These are phyloP conservation scores for Oleoguttula mirabilis DNA, from an alignment of 495 filamentous ascomycete species.

Conservation along the genomic window DNA sequence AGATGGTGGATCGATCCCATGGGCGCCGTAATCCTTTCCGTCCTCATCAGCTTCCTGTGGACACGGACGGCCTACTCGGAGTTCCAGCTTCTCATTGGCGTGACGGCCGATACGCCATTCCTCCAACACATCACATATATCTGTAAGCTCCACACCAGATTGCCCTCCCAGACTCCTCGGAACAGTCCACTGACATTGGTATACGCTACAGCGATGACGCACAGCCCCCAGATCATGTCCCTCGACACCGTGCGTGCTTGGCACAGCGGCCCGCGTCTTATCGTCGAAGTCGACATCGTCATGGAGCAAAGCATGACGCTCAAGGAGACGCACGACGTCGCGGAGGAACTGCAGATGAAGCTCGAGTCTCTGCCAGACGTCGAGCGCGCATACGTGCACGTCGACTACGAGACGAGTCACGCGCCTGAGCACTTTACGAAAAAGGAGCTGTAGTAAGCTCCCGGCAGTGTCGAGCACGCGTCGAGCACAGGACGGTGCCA, in stretches of 20 bases:
- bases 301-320: constrained; percentile 36
- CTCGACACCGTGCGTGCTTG: constrained; percentile 95
- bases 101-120: constrained; percentile 71
- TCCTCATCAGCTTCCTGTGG: constrained; percentile 69
- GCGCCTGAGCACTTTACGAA: constrained; percentile 53
- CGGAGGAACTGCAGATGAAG: constrained; percentile 89
- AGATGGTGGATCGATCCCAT: constrained; percentile 92
- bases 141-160: constrained; percentile 38
- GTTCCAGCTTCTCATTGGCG: constrained; percentile 81
- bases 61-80: constrained; percentile 72
- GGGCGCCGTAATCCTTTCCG: constrained; percentile 74
- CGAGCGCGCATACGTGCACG: constrained; percentile 91
- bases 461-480: too few relatives aligned
- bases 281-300: constrained; percentile 40
- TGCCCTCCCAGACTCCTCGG: not conserved
- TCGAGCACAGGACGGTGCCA: too few relatives aligned
- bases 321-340: constrained; percentile 77
- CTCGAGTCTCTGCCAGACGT: constrained; percentile 85
- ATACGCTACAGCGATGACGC: constrained; percentile 55
- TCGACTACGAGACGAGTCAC: constrained; percentile 95
- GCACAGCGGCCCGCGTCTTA: constrained; percentile 76
- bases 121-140: constrained; percentile 95
- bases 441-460: constrained; percentile 35
- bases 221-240: constrained; percentile 63
- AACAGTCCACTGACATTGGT: not conserved